Evolutionary conservation across 2,329 filamentous ascomycete species (phyloP).

Genomic region (Gremmenia infestans): DNA sequence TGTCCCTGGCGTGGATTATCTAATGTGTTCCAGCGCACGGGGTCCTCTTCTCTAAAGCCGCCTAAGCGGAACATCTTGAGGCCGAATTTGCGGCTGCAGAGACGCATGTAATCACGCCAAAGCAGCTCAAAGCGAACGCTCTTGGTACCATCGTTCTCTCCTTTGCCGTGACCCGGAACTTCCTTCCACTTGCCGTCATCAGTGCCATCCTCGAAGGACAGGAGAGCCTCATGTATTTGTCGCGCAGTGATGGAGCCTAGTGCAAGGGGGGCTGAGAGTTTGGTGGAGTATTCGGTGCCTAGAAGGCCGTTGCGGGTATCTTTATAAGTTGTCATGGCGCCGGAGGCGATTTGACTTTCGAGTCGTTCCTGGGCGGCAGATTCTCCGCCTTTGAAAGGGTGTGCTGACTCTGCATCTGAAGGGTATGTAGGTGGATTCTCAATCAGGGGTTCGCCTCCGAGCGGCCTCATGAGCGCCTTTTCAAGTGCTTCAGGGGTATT

Average conservation of each 20-base stretch:
- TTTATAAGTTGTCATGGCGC: slow-evolving; percentile 60
- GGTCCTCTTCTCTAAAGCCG: slow-evolving; percentile 52
- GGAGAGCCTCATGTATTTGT: slow-evolving; percentile 63
- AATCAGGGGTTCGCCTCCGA: slow-evolving; percentile 46
- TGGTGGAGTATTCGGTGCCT: slow-evolving; percentile 68
- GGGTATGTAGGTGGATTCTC: slow-evolving; percentile 49
- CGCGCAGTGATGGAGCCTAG: slow-evolving; percentile 69
- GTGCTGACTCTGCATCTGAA: slow-evolving; percentile 49
- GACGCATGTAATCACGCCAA: slow-evolving; percentile 77
- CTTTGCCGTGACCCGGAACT: slow-evolving; percentile 52
- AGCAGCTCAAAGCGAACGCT: slow-evolving; percentile 68
- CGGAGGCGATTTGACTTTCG: slow-evolving; percentile 53
- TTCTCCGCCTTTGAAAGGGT: slow-evolving; percentile 67
- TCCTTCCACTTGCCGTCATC: slow-evolving; percentile 19
- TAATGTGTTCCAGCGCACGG: slow-evolving; percentile 29
- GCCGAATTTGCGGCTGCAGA: slow-evolving; percentile 68
- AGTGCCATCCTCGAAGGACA: slow-evolving; percentile 63
- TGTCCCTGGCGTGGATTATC: slow-evolving; percentile 17
- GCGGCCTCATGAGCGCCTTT: slow-evolving; percentile 50
- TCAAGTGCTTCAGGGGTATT: slow-evolving; percentile 48
- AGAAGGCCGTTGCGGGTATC: slow-evolving; percentile 67
- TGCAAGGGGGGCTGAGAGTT: slow-evolving; percentile 68
- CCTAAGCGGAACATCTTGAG: slow-evolving; percentile 56
- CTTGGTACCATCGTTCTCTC: slow-evolving; percentile 67
- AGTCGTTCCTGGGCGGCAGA: slow-evolving; percentile 53